Percentiles rank a stretch among this genome's conserved stretches.
phyloP scores from a whole-genome alignment of 352 stramenopile genomes.

The Ophiocytium majus region DNA sequence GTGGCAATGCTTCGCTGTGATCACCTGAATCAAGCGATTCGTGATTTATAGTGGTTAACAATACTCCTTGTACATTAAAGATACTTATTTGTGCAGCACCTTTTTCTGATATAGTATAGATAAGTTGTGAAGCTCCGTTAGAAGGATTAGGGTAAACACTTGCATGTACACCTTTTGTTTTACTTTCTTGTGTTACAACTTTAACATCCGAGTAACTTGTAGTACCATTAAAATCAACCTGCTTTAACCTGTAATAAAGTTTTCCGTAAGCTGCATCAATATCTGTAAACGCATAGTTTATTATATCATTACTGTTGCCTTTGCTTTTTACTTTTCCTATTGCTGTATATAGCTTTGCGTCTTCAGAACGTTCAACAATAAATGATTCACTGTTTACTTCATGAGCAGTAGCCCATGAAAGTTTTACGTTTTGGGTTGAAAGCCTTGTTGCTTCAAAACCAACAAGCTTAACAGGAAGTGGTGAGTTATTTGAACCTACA shows the following conservation, averaged over 20 bases:
- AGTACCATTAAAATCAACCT: conserved; percentile 22
- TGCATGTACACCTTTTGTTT: conserved; percentile 21
- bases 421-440: conserved; percentile 21
- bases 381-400: conserved; percentile 22
- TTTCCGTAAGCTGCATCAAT: conserved; percentile 20
- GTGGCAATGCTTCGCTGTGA: conserved; percentile 18
- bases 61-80: conserved; percentile 22
- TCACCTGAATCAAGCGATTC: conserved; percentile 19
- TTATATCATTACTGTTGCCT: conserved; percentile 22
- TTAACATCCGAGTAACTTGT: conserved; percentile 21
- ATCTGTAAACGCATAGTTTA: conserved; percentile 22
- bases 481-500: conserved; percentile 21
- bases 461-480: conserved; percentile 20
- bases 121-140: conserved; percentile 20
- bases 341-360: conserved; percentile 20
- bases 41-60: conserved; percentile 22
- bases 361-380: conserved; percentile 21
- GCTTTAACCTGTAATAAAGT: conserved; percentile 22
- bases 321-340: conserved; percentile 22
- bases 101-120: conserved; percentile 23
- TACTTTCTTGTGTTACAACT: conserved; percentile 22
- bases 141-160: conserved; percentile 20
- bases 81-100: conserved; percentile 20
- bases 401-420: conserved; percentile 19
- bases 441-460: conserved; percentile 19